A percentile compares a stretch with the other conserved stretches of the same genome.
Evolutionary conservation across 208 protist genomes (phyloP).

Genomic region (Angomonas ambiguus): DNA sequence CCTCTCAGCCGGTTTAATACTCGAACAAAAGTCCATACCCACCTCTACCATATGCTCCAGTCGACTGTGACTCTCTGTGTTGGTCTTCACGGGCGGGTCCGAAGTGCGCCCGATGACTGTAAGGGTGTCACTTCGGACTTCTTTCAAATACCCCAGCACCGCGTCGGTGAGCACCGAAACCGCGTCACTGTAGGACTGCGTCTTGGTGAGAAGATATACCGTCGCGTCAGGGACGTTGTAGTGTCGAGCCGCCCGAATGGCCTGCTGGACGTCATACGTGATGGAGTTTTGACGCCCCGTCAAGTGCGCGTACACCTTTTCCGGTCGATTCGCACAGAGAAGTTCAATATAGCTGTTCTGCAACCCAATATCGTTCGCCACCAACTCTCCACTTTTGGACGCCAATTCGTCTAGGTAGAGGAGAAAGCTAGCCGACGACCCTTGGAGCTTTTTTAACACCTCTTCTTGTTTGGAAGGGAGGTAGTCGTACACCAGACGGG

Average conservation of each 20-base stretch:
- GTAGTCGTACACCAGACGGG: conserved; percentile 71
- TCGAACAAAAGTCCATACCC: not conserved
- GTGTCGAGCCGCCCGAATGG: conserved; percentile 36
- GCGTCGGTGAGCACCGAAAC: conserved; percentile 33
- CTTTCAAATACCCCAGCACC: conserved; percentile 16
- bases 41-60: conserved; percentile 1
- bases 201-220: conserved; percentile 62
- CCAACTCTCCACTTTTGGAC: conserved; percentile 32
- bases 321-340: conserved; percentile 48
- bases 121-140: no score
- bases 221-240: conserved; percentile 55
- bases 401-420: conserved; percentile 72
- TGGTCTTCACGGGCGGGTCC: not conserved
- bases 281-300: conserved; percentile 31
- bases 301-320: conserved; percentile 58
- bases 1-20: not conserved
- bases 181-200: conserved; percentile 54
- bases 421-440: conserved; percentile 57
- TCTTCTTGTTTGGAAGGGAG: conserved; percentile 61
- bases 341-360: conserved; percentile 87
- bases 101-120: not conserved
- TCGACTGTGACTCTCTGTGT: not conserved
- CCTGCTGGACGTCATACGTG: conserved; percentile 61
- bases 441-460: conserved; percentile 54
- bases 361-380: conserved; percentile 47